Evolutionary conservation across 805 yeast species (phyloP).

Genomic region (Starmera dryadoides): DNA sequence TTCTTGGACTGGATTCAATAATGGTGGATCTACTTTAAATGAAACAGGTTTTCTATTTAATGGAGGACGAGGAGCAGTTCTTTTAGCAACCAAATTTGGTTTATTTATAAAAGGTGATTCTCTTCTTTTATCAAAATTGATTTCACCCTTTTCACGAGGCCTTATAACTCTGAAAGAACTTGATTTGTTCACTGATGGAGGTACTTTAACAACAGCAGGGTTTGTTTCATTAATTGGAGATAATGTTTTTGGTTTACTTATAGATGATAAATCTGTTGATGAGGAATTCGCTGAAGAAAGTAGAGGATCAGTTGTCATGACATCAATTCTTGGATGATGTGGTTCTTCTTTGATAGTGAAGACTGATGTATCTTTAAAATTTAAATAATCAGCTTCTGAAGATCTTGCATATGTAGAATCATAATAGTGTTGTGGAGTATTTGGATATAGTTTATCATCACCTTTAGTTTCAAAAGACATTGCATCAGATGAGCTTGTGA

Average conservation of each 20-base stretch:
- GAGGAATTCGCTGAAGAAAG: too few species aligned
- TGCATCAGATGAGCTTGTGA: slow-evolving; percentile 43
- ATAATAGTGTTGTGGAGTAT: slow-evolving; percentile 63
- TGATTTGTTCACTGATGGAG: slow-evolving; percentile 7
- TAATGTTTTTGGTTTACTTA: slow-evolving; percentile 3
- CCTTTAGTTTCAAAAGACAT: slow-evolving; percentile 44
- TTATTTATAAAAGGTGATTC: slow-evolving; percentile 59
- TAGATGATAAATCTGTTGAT: not conserved
- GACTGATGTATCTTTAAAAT: slow-evolving; percentile 32
- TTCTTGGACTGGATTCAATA: slow-evolving; percentile 16
- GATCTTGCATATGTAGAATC: slow-evolving; percentile 33
- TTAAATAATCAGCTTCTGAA: slow-evolving; percentile 42
- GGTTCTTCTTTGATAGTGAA: not conserved
- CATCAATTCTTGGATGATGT: not conserved
- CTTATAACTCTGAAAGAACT: slow-evolving; percentile 63
- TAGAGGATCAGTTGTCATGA: not conserved
- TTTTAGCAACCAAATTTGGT: slow-evolving; percentile 54
- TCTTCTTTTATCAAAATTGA: slow-evolving; percentile 75
- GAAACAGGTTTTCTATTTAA: slow-evolving; percentile 3
- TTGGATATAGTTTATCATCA: slow-evolving; percentile 40
- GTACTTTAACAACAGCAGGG: slow-evolving; percentile 1
- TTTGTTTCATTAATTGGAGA: slow-evolving; percentile 10
- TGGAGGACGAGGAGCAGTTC: slow-evolving; percentile 73
- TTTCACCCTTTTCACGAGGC: slow-evolving; percentile 56
- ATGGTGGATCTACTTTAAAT: slow-evolving; percentile 1